These are phyloP conservation scores for Zopfia rhizophila DNA, from an alignment of 2,329 filamentous ascomycete species.

Conservation along the genomic window DNA sequence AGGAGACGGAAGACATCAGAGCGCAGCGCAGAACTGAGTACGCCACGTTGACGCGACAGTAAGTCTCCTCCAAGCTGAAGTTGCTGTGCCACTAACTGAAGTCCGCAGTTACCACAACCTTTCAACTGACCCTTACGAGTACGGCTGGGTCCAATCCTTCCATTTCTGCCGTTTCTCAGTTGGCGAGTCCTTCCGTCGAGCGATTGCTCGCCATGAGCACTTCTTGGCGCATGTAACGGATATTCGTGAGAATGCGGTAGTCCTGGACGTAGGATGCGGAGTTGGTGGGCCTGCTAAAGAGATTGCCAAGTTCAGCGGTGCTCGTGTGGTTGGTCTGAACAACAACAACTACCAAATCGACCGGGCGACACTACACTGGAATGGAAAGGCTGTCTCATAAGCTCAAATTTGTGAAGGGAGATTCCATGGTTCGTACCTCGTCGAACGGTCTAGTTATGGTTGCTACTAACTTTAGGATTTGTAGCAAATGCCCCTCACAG, in stretches of 20 bases:
- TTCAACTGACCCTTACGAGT: slow-evolving; percentile 91
- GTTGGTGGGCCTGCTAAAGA: slow-evolving; percentile 91
- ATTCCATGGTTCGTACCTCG: slow-evolving; percentile 76
- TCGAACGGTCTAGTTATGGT: neutral
- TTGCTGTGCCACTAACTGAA: slow-evolving; percentile 36
- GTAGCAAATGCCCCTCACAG: slow-evolving; percentile 87
- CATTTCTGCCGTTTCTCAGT: slow-evolving; percentile 92
- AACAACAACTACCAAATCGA: slow-evolving; percentile 98
- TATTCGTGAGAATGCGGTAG: slow-evolving; percentile 82
- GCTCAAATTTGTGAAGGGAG: slow-evolving; percentile 85
- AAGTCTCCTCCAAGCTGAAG: slow-evolving; percentile 50
- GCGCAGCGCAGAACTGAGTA: slow-evolving; percentile 83
- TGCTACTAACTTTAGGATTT: slow-evolving; percentile 3
- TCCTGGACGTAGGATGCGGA: slow-evolving; percentile 95
- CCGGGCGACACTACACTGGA: slow-evolving; percentile 77
- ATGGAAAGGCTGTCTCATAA: slow-evolving; percentile 80
- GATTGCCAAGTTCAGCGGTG: slow-evolving; percentile 90
- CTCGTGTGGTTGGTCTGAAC: slow-evolving; percentile 87
- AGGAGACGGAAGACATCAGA: neutral
- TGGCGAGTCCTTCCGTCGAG: slow-evolving; percentile 84
- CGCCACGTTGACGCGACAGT: slow-evolving; percentile 89
- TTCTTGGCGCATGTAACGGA: slow-evolving; percentile 87
- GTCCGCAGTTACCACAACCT: slow-evolving; percentile 84
- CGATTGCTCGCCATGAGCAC: slow-evolving; percentile 92
- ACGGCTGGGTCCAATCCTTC: slow-evolving; percentile 92